phyloP scores from a whole-genome alignment of 192 early-diverging fungal genomes.

The Coemansia sp. region DNA sequence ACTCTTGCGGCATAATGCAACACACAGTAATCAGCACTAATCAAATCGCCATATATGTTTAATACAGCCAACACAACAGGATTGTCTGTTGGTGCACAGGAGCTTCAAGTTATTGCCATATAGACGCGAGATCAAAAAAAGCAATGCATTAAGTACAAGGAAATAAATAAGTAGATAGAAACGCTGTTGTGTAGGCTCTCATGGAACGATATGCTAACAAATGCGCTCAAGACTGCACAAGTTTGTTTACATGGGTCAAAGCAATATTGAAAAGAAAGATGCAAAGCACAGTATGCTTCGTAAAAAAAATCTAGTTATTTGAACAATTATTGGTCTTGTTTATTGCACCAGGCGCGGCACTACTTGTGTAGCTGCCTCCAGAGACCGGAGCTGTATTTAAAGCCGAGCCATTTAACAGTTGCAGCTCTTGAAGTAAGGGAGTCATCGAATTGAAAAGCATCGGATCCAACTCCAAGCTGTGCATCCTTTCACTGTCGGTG shows the following conservation, averaged over 20 bases:
- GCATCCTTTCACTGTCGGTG: conserved; percentile 12
- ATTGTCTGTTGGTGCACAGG: too few relatives aligned
- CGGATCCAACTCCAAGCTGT: conserved; percentile 39
- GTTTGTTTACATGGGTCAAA: neutral
- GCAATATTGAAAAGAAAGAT: neutral
- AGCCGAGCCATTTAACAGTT: conserved; percentile 25
- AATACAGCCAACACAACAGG: too few relatives aligned
- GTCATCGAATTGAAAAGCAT: conserved; percentile 54
- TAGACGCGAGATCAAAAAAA: too few relatives aligned
- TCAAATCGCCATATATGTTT: neutral
- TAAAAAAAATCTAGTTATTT: neutral
- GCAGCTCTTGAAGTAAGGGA: conserved; percentile 52
- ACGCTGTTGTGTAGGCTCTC: neutral
- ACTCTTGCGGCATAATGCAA: neutral
- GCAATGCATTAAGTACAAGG: neutral
- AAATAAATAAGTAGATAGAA: neutral
- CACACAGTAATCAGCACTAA: neutral
- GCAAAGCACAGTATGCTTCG: neutral
- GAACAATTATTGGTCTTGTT: conserved; percentile 9
- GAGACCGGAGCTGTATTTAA: conserved; percentile 1
- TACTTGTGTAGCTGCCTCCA: conserved; percentile 3
- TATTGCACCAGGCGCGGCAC: neutral
- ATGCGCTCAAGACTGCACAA: neutral
- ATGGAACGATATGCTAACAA: neutral
- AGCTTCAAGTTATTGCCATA: too few relatives aligned